phyloP scores from a whole-genome alignment of 1,284 basidiomycete genomes.

The Trichosporon faecale region DNA sequence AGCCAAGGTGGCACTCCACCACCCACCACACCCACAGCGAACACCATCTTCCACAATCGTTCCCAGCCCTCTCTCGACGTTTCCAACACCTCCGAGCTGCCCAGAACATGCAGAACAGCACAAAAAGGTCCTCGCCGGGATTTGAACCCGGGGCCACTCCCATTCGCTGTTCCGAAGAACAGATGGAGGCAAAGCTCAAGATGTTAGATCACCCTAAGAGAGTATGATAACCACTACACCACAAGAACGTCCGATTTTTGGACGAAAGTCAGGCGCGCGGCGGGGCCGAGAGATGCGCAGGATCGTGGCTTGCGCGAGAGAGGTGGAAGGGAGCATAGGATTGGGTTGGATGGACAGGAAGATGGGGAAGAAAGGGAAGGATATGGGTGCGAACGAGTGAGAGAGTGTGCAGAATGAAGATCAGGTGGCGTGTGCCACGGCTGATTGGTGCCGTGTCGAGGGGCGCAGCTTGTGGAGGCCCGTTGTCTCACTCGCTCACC shows the following conservation, averaged over 20 bases:
- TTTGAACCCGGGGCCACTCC: constrained; percentile 8
- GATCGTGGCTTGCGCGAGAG: neutral
- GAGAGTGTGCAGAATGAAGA: neutral
- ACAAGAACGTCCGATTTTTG: constrained; percentile 8
- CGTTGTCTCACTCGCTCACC: too few species aligned
- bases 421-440: neutral
- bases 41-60: neutral
- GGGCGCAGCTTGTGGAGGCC: neutral
- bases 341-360: neutral
- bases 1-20: neutral
- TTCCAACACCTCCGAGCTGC: neutral
- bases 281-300: too few species aligned
- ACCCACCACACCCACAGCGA: too few species aligned
- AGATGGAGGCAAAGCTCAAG: constrained; percentile 4
- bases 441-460: neutral
- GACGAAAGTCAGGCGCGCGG: neutral
- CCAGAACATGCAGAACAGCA: neutral
- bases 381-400: neutral
- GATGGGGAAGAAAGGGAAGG: neutral
- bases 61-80: neutral
- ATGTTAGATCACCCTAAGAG: constrained; percentile 12
- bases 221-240: constrained; percentile 12
- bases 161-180: neutral
- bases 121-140: constrained; percentile 5
- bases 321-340: neutral